A percentile compares a stretch with the other conserved stretches of the same genome.
These are phyloP conservation scores for Henckelia pumila DNA, from an alignment of 257 asterid genomes.

Conservation along the genomic window DNA sequence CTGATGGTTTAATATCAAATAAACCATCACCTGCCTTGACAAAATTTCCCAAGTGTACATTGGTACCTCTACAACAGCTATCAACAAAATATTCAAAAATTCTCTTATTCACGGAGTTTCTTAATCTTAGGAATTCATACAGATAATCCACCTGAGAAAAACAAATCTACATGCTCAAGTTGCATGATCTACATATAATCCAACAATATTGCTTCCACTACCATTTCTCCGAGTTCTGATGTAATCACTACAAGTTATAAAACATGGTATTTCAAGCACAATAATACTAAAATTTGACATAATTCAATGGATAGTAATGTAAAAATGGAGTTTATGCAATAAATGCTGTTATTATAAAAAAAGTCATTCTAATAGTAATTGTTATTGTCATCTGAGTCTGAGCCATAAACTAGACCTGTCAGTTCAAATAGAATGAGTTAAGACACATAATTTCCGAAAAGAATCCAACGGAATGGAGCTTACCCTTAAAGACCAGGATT, in stretches of 20 bases:
- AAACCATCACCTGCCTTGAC: no score
- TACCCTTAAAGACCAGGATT: constrained; percentile 86
- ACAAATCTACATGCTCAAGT: constrained; percentile 9
- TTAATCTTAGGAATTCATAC: not conserved
- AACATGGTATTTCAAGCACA: not conserved
- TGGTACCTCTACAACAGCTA: no score
- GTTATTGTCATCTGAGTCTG: no score
- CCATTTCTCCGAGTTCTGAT: not conserved
- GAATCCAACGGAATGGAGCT: constrained; percentile 3
- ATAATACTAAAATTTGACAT: no score
- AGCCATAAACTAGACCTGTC: not conserved
- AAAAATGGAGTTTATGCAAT: not conserved
- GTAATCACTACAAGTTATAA: not conserved
- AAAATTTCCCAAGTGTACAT: no score
- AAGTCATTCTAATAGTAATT: not conserved
- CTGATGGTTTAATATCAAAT: no score
- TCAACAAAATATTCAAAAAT: no score
- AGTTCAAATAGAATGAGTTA: not conserved
- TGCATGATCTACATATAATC: not conserved
- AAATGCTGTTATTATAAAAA: not conserved
- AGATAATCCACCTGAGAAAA: no score
- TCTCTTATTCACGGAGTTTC: not conserved
- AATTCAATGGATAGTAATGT: not conserved
- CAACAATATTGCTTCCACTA: not conserved
- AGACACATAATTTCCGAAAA: not conserved